phyloP scores from a whole-genome alignment of 1,284 basidiomycete species.

The Golubevia pallescens region DNA sequence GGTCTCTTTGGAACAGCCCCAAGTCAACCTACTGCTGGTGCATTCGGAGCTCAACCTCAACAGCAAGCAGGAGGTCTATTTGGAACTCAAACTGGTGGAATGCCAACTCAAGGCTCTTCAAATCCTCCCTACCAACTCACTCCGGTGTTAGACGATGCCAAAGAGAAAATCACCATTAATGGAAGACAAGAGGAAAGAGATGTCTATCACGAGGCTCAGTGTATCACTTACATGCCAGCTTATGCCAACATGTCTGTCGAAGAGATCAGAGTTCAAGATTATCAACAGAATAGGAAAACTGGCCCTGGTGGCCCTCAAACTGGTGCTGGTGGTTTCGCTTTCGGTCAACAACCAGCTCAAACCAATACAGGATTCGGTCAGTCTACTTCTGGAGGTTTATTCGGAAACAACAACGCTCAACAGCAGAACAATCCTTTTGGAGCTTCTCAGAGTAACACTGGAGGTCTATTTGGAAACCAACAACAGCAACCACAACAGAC shows the following conservation, averaged over 20 bases:
- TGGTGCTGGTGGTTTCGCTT: neutral
- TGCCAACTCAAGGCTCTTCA: neutral
- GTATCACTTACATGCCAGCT: neutral
- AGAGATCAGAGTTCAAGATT: neutral
- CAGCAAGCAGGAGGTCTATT: no score
- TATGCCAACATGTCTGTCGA: neutral
- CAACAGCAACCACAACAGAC: slow-evolving; percentile 19
- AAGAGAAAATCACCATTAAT: neutral
- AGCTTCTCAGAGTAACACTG: slow-evolving; percentile 17
- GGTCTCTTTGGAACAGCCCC: neutral
- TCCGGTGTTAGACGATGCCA: neutral
- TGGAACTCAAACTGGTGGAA: no score
- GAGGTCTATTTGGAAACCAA: slow-evolving; percentile 42
- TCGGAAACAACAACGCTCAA: slow-evolving; percentile 31
- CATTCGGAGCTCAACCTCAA: no score
- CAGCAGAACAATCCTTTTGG: slow-evolving; percentile 24
- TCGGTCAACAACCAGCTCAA: no score
- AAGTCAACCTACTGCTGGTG: neutral
- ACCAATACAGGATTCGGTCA: neutral
- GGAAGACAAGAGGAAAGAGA: neutral
- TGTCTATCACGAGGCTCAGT: neutral
- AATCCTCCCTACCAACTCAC: neutral
- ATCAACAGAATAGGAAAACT: neutral
- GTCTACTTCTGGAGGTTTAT: slow-evolving; percentile 5
- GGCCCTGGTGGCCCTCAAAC: neutral